These are phyloP conservation scores for Incumbomyces delicatus DNA, from an alignment of 2,329 filamentous ascomycete genomes.

Conservation along the genomic window DNA sequence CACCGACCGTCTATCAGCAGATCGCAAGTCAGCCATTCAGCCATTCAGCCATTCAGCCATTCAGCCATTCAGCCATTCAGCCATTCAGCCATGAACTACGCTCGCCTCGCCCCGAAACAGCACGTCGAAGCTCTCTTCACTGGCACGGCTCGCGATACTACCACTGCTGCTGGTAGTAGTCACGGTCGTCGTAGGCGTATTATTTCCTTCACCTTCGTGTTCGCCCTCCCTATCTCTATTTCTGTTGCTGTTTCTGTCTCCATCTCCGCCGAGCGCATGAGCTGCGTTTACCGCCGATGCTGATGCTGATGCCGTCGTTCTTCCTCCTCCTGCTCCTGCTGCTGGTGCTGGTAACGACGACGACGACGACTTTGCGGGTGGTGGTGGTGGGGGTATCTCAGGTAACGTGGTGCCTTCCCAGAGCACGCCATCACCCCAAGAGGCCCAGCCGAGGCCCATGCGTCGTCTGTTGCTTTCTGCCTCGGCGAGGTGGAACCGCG, in stretches of 20 bases:
- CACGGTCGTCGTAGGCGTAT: conserved; percentile 25
- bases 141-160: conserved; percentile 28
- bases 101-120: conserved; percentile 36
- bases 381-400: neutral
- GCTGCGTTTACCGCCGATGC: neutral
- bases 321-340: too few species aligned
- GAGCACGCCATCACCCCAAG: conserved; percentile 18
- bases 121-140: conserved; percentile 40
- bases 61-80: too few species aligned
- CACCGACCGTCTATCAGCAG: too few species aligned
- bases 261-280: neutral
- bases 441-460: conserved; percentile 18
- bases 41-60: too few species aligned
- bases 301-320: too few species aligned
- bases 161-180: too few species aligned
- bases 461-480: conserved; percentile 13
- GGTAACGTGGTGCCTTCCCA: conserved; percentile 13
- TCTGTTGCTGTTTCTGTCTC: neutral
- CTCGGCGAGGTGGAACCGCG: conserved; percentile 11
- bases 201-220: conserved; percentile 4
- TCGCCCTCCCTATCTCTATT: too few species aligned
- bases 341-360: too few species aligned
- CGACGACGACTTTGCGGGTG: too few species aligned
- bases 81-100: conserved; percentile 20
- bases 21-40: too few species aligned